Evolutionary conservation across 345 rosid species (phyloP).

Genomic region (Crucihimalaya himalaica): DNA sequence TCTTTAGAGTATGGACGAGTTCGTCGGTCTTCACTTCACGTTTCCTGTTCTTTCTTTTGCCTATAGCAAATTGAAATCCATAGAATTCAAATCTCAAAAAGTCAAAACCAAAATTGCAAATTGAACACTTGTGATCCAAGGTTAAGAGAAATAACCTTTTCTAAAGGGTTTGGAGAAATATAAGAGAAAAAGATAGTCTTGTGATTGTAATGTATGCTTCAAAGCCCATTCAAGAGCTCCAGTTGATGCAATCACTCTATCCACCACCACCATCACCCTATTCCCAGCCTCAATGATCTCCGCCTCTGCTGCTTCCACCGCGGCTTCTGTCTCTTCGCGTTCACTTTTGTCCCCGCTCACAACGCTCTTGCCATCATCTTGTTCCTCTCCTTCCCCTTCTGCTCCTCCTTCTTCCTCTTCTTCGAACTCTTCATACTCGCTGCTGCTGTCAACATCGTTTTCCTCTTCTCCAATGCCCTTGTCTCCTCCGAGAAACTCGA

Average conservation of each 20-base stretch:
- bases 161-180: conserved; percentile 48
- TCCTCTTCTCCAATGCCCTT: conserved; percentile 9
- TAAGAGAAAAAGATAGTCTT: conserved; percentile 67
- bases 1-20: conserved; percentile 61
- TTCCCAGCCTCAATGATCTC: conserved; percentile 43
- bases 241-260: conserved; percentile 62
- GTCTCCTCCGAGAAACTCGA: conserved; percentile 48
- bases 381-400: conserved; percentile 14
- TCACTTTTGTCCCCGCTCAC: conserved; percentile 16
- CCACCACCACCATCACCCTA: conserved; percentile 87
- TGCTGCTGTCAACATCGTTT: not conserved
- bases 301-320: conserved; percentile 8
- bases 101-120: not conserved
- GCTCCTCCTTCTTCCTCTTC: not conserved
- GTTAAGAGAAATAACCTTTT: conserved; percentile 42
- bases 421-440: conserved; percentile 36
- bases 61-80: conserved; percentile 20
- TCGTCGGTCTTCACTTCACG: conserved; percentile 50
- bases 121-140: not conserved
- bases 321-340: conserved; percentile 1
- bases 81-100: not conserved
- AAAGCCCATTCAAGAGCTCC: conserved; percentile 94
- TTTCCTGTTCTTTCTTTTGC: conserved; percentile 42
- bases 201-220: conserved; percentile 58
- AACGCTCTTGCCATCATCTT: conserved; percentile 28